These are phyloP conservation scores for Acanthamoeba sp. DNA, from an alignment of 208 protist genomes.

Conservation along the genomic window DNA sequence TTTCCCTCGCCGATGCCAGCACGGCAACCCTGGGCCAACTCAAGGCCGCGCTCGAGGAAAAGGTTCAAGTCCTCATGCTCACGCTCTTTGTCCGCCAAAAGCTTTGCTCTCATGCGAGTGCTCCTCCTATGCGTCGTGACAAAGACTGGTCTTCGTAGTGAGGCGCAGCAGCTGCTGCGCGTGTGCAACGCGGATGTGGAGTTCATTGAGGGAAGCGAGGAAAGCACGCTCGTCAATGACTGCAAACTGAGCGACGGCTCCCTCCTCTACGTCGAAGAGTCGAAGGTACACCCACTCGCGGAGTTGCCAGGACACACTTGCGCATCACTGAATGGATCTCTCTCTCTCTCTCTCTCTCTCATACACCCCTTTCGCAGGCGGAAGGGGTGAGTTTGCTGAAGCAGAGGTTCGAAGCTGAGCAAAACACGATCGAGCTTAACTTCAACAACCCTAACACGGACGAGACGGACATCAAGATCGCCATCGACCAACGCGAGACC, in stretches of 20 bases:
- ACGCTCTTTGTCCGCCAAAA: background rate
- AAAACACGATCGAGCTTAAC: slow-evolving; percentile 71
- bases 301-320: too few species aligned
- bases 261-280: slow-evolving; percentile 15
- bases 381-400: slow-evolving; percentile 29
- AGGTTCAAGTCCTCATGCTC: background rate
- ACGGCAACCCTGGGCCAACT: slow-evolving; percentile 14
- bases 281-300: background rate
- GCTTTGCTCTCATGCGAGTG: background rate
- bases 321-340: too few species aligned
- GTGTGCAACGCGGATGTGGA: background rate
- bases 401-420: slow-evolving; percentile 55
- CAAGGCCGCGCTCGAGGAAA: background rate
- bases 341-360: too few species aligned
- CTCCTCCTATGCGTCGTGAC: too few species aligned
- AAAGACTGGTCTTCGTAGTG: background rate
- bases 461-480: background rate
- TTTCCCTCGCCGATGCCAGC: slow-evolving; percentile 15
- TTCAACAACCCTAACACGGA: slow-evolving; percentile 63
- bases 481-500: slow-evolving; percentile 61
- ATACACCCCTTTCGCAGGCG: background rate
- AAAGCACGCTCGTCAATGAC: slow-evolving; percentile 26
- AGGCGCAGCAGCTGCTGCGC: background rate
- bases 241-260: slow-evolving; percentile 8
- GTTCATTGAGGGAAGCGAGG: background rate